These are phyloP conservation scores for Pythium utonaiense DNA, from an alignment of 352 stramenopile genomes.

Conservation along the genomic window DNA sequence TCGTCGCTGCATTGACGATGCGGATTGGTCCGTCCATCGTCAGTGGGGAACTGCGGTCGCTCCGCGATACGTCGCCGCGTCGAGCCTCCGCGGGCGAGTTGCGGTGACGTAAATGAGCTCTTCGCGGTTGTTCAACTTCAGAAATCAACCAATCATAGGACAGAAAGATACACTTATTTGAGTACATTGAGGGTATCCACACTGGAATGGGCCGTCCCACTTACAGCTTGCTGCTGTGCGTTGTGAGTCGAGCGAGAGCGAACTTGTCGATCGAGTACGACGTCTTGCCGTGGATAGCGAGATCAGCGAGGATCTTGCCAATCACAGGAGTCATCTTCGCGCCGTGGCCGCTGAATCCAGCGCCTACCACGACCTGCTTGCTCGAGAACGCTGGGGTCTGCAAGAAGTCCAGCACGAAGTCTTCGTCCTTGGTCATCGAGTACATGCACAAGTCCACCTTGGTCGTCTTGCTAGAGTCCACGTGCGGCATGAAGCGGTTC, in stretches of 20 bases:
- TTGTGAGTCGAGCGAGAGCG: constrained; percentile 2
- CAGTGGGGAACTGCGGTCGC: too few relatives aligned
- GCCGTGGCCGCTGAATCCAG: constrained; percentile 78
- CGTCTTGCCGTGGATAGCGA: constrained; percentile 50
- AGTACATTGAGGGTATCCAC: not conserved
- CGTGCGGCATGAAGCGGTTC: constrained; percentile 40
- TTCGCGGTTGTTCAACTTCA: not conserved
- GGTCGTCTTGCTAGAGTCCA: constrained; percentile 37
- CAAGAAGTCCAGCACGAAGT: constrained; percentile 76
- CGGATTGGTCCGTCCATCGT: constrained; percentile 24
- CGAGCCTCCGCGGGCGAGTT: too few relatives aligned
- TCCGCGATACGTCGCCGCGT: too few relatives aligned
- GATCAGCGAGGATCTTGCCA: constrained; percentile 70
- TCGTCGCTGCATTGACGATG: constrained; percentile 34
- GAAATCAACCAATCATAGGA: constrained; percentile 9
- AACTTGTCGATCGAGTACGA: constrained; percentile 37
- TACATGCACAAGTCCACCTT: constrained; percentile 78
- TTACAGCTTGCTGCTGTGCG: too few relatives aligned
- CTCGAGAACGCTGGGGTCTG: constrained; percentile 9
- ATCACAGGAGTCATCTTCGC: constrained; percentile 86
- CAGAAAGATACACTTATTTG: not conserved
- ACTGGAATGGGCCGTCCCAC: too few relatives aligned
- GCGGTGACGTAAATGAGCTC: too few relatives aligned
- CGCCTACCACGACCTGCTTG: constrained; percentile 63
- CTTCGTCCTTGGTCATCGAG: constrained; percentile 70